A percentile compares a stretch with the other conserved stretches of the same genome.
phyloP scores from a whole-genome alignment of 2,329 filamentous ascomycete species.

The Aspergillus japonicus region DNA sequence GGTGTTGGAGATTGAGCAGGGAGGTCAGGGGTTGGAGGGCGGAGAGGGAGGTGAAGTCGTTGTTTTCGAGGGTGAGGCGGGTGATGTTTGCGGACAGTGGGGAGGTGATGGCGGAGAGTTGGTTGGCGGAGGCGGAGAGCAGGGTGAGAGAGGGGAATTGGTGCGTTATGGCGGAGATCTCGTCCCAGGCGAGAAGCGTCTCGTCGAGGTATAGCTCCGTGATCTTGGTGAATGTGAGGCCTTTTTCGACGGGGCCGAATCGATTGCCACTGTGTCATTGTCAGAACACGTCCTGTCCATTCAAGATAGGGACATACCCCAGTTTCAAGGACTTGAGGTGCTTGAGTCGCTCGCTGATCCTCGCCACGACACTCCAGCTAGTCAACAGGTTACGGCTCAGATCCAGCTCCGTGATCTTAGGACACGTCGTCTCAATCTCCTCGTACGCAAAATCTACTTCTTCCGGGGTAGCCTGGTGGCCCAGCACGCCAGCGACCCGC shows the following conservation, averaged over 20 bases:
- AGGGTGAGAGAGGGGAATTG: slow-evolving; percentile 38
- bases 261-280: slow-evolving; percentile 66
- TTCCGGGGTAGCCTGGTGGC: slow-evolving; percentile 21
- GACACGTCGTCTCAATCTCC: slow-evolving; percentile 58
- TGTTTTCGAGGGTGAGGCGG: slow-evolving; percentile 52
- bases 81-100: slow-evolving; percentile 40
- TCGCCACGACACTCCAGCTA: slow-evolving; percentile 62
- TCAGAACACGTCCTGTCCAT: slow-evolving; percentile 14
- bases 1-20: slow-evolving; percentile 51
- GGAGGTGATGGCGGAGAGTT: slow-evolving; percentile 31
- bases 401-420: slow-evolving; percentile 70
- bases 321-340: slow-evolving; percentile 65
- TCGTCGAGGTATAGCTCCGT: slow-evolving; percentile 65
- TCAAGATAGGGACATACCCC: slow-evolving; percentile 55
- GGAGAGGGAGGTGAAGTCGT: slow-evolving; percentile 37
- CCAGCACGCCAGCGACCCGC: slow-evolving; percentile 52
- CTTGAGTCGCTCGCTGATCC: slow-evolving; percentile 70
- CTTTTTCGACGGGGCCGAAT: slow-evolving; percentile 44
- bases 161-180: slow-evolving; percentile 37
- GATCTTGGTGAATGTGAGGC: slow-evolving; percentile 51
- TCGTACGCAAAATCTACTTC: slow-evolving; percentile 29
- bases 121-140: slow-evolving; percentile 38
- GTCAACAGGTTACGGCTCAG: slow-evolving; percentile 81
- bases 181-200: slow-evolving; percentile 63
- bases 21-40: slow-evolving; percentile 50